phyloP scores from a whole-genome alignment of 75 land plant genomes.

The Sequoiadendron giganteum region DNA sequence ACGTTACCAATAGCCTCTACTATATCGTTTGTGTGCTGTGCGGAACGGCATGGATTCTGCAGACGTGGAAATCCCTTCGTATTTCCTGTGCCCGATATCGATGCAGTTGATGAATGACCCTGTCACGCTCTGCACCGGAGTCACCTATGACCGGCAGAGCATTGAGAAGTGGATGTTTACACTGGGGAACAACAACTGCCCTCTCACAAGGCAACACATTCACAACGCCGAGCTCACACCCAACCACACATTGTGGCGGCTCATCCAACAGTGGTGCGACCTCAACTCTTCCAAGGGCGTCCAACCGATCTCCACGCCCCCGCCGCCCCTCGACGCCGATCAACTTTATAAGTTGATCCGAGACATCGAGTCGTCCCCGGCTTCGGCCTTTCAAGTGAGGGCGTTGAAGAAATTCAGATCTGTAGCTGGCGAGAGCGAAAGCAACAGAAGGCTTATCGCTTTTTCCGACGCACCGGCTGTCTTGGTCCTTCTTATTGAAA shows the following conservation, averaged over 20 bases:
- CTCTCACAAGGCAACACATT: slow-evolving; percentile 43
- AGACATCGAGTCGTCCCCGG: slow-evolving; percentile 13
- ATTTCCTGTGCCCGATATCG: slow-evolving; percentile 62
- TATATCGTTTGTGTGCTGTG: too few relatives aligned
- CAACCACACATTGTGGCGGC: slow-evolving; percentile 62
- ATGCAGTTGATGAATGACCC: slow-evolving; percentile 63
- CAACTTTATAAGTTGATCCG: slow-evolving; percentile 27
- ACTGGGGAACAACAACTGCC: slow-evolving; percentile 32
- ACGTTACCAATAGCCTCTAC: too few relatives aligned
- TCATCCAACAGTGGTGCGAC: slow-evolving; percentile 61
- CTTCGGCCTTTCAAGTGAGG: background rate
- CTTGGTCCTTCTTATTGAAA: background rate
- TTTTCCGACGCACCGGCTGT: slow-evolving; percentile 35
- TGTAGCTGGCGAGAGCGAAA: slow-evolving; percentile 49
- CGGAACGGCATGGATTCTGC: too few relatives aligned
- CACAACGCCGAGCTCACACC: slow-evolving; percentile 45
- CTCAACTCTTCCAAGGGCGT: slow-evolving; percentile 22
- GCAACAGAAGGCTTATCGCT: slow-evolving; percentile 39
- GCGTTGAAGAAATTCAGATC: slow-evolving; percentile 31
- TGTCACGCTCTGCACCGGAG: slow-evolving; percentile 54
- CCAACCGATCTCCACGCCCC: slow-evolving; percentile 64
- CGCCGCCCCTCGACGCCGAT: slow-evolving; percentile 32
- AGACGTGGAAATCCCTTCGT: slow-evolving; percentile 39
- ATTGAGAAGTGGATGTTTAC: slow-evolving; percentile 54
- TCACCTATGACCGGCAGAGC: slow-evolving; percentile 58